Percentiles rank a stretch among this genome's conserved stretches.
phyloP scores from a whole-genome alignment of 331 rosid genomes.

The Acacia pycnantha region DNA sequence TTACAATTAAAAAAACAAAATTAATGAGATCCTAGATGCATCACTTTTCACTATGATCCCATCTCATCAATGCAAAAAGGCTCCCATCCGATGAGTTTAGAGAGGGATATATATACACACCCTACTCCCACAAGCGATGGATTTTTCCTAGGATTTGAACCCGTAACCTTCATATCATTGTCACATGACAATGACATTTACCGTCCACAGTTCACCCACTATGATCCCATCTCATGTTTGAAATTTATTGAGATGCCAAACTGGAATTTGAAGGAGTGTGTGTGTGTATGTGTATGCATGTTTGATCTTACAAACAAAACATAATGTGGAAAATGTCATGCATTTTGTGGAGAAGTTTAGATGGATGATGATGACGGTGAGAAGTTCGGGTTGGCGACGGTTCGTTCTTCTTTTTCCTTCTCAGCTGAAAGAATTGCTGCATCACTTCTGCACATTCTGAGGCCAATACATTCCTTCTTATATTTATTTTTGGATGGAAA shows the following conservation, averaged over 20 bases:
- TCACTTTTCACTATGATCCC: conserved; percentile 1
- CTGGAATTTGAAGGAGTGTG: background rate
- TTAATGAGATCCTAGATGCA: background rate
- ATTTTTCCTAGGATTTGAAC: too few relatives aligned
- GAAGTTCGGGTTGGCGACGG: conserved; percentile 28
- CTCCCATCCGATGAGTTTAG: too few relatives aligned
- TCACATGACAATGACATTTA: too few relatives aligned
- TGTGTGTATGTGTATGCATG: background rate
- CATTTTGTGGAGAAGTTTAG: conserved; percentile 69
- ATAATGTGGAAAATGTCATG: conserved; percentile 71
- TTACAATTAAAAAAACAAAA: background rate
- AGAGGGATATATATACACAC: too few relatives aligned
- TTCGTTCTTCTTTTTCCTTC: conserved; percentile 67
- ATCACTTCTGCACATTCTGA: conserved; percentile 78
- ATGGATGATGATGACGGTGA: conserved; percentile 51
- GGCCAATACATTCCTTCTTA: conserved; percentile 75
- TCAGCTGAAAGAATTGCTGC: conserved; percentile 91
- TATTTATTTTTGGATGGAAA: conserved; percentile 81
- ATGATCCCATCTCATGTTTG: too few relatives aligned
- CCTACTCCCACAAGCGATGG: accelerated
- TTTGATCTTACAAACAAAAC: conserved; percentile 58
- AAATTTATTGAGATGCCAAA: background rate
- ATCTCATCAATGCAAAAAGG: background rate
- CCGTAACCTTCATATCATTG: accelerated
- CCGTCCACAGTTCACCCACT: too few relatives aligned